Percentiles rank a stretch among this genome's conserved stretches.
Conservation (phyloP, 2,329 filamentous ascomycete species). For the Aspergillus amoenus region DNA sequence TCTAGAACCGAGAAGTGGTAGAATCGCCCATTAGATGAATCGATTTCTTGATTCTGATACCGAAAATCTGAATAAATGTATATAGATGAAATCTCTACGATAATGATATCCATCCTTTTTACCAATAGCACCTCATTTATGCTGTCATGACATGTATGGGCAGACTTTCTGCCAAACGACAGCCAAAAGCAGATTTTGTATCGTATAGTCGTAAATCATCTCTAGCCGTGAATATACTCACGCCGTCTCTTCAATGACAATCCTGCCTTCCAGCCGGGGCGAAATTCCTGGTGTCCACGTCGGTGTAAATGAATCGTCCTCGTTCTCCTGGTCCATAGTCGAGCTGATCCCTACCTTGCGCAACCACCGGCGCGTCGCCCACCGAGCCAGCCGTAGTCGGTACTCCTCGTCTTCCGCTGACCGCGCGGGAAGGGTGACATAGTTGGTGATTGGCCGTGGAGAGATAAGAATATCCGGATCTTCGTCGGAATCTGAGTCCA, state of each 20-base stretch:
- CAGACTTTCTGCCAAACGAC: not conserved
- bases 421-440: slow-evolving; percentile 37
- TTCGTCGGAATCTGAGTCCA: slow-evolving; percentile 46
- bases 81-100: not conserved
- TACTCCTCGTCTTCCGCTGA: slow-evolving; percentile 52
- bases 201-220: slow-evolving; percentile 2
- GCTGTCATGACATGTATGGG: not conserved
- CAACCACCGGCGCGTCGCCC: slow-evolving; percentile 73
- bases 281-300: slow-evolving; percentile 80
- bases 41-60: not conserved
- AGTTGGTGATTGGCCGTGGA: slow-evolving; percentile 33
- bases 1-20: not conserved
- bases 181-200: not conserved
- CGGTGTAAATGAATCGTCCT: slow-evolving; percentile 58
- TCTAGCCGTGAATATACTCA: not conserved
- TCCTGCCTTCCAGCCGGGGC: slow-evolving; percentile 75
- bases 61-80: not conserved
- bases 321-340: slow-evolving; percentile 51
- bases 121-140: not conserved
- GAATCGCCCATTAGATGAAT: not conserved
- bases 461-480: slow-evolving; percentile 41
- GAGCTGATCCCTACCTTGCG: slow-evolving; percentile 61
- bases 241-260: slow-evolving; percentile 41
- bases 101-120: not conserved
- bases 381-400: slow-evolving; percentile 65